Evolutionary conservation across 2,329 filamentous ascomycete species (phyloP).

Genomic region (Ophiostoma sp.): DNA sequence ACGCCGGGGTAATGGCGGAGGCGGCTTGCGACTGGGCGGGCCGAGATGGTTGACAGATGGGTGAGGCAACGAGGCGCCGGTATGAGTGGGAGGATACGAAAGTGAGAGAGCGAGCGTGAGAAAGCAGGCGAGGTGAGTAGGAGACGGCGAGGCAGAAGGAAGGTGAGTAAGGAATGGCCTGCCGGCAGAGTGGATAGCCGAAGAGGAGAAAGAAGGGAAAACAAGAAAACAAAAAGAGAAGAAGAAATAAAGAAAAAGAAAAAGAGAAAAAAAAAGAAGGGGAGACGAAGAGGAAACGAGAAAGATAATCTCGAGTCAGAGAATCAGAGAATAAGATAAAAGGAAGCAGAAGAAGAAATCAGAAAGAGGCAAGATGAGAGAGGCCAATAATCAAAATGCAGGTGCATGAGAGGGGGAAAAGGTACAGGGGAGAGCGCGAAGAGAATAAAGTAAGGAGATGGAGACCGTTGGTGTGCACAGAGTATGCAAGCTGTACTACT

Average conservation of each 20-base stretch:
- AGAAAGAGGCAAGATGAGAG: neutral
- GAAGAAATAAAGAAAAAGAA: neutral
- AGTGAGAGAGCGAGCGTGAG: no score
- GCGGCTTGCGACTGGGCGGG: neutral
- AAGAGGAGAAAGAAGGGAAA: no score
- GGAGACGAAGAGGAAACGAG: neutral
- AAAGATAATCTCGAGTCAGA: neutral
- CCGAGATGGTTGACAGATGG: no score
- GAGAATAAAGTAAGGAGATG: neutral
- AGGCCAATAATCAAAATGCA: neutral
- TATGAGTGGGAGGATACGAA: no score
- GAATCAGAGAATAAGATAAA: neutral
- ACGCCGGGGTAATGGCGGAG: neutral
- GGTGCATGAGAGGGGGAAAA: no score
- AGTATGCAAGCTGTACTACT: no score
- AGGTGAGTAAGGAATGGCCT: neutral
- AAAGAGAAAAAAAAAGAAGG: slow-evolving; percentile 5
- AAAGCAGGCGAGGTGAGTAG: neutral
- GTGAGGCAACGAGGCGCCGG: no score
- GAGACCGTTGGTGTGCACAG: neutral
- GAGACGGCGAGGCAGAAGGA: neutral
- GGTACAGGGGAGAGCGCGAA: no score
- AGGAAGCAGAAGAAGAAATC: neutral
- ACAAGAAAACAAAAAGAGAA: neutral
- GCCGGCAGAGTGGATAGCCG: neutral